phyloP scores from a whole-genome alignment of 1,284 basidiomycete species.

The Quambalaria eucalypti region DNA sequence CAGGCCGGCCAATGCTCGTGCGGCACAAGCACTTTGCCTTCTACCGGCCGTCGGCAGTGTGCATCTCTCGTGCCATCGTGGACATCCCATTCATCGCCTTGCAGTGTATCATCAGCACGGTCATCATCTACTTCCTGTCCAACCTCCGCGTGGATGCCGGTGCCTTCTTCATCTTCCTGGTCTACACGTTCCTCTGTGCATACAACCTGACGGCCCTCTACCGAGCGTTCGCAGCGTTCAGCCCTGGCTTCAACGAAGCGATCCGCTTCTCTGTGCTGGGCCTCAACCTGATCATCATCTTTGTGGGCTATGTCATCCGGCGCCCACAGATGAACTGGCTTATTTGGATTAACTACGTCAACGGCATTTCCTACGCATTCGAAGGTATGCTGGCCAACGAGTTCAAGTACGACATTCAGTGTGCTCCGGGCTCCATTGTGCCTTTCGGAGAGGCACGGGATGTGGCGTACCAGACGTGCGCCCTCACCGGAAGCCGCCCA shows the following conservation, averaged over 20 bases:
- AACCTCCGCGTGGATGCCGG: slow-evolving; percentile 53
- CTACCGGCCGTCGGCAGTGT: slow-evolving; percentile 49
- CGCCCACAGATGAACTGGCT: slow-evolving; percentile 48
- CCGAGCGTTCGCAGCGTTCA: slow-evolving; percentile 47
- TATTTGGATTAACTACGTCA: slow-evolving; percentile 36
- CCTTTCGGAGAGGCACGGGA: slow-evolving; percentile 13
- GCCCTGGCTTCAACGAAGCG: slow-evolving; percentile 51
- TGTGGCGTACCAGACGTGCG: slow-evolving; percentile 24
- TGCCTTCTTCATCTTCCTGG: slow-evolving; percentile 41
- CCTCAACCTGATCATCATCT: slow-evolving; percentile 57
- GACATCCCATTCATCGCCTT: slow-evolving; percentile 60
- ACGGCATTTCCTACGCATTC: slow-evolving; percentile 54
- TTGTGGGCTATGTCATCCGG: slow-evolving; percentile 65
- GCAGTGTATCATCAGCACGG: slow-evolving; percentile 53
- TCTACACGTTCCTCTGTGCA: slow-evolving; percentile 28
- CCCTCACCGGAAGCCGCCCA: slow-evolving; percentile 11
- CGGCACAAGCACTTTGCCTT: slow-evolving; percentile 52
- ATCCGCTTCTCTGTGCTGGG: slow-evolving; percentile 58
- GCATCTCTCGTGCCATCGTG: slow-evolving; percentile 61
- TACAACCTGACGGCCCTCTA: slow-evolving; percentile 19
- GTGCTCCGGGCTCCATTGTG: slow-evolving; percentile 16
- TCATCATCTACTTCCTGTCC: slow-evolving; percentile 62
- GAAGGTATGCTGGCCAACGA: slow-evolving; percentile 57
- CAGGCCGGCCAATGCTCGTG: slow-evolving; percentile 64
- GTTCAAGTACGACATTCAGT: slow-evolving; percentile 43